A percentile compares a stretch with the other conserved stretches of the same genome.
phyloP scores from a whole-genome alignment of 2,329 filamentous ascomycete genomes.

The Pleochaeta shiraiana region DNA sequence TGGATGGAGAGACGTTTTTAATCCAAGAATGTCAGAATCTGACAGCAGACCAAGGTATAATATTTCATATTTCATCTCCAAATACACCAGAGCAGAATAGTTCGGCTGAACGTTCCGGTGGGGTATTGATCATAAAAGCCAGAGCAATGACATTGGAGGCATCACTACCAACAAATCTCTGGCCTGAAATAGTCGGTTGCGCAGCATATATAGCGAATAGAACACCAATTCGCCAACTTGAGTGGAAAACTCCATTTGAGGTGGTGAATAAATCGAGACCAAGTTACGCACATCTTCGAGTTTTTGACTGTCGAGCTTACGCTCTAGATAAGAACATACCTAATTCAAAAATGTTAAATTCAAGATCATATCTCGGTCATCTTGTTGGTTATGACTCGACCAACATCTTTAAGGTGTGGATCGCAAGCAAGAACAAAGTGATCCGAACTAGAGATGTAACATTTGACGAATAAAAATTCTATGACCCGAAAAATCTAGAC shows the following conservation, averaged over 20 bases:
- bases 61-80: background rate
- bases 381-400: background rate
- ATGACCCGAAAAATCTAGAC: background rate
- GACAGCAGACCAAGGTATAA: background rate
- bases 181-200: background rate
- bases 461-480: background rate
- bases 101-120: background rate
- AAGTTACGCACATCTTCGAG: background rate
- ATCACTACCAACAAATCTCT: background rate
- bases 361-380: background rate
- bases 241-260: background rate
- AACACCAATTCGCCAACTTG: background rate
- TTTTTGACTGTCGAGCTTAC: slow-evolving; percentile 1
- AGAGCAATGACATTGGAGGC: background rate
- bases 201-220: slow-evolving; percentile 1
- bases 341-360: background rate
- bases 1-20: background rate
- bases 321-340: background rate
- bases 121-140: background rate
- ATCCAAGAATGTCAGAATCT: slow-evolving; percentile 1
- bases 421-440: slow-evolving; percentile 1
- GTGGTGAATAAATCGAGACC: background rate
- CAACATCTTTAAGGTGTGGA: background rate
- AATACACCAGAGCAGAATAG: slow-evolving; percentile 1
- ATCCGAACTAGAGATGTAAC: background rate